phyloP scores from a whole-genome alignment of 2,329 filamentous ascomycete genomes.

The Mollisia scopiformis region DNA sequence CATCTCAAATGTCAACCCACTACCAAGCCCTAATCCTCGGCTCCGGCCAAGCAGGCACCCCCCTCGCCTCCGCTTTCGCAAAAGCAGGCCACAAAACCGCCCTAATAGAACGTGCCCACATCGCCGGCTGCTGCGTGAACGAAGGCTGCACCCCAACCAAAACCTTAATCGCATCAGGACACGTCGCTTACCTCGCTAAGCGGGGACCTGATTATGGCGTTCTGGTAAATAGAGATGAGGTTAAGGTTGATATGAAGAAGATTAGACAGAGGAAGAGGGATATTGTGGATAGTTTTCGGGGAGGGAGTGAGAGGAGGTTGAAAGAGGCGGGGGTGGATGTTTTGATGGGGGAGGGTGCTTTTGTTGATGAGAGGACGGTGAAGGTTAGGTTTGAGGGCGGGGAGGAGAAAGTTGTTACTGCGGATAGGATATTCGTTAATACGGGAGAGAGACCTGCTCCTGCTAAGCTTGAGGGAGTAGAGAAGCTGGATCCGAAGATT shows the following conservation, averaged over 20 bases:
- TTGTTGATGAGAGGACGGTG: slow-evolving; percentile 44
- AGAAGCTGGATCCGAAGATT: slow-evolving; percentile 38
- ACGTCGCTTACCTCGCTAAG: slow-evolving; percentile 48
- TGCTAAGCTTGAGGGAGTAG: slow-evolving; percentile 42
- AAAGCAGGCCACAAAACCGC: slow-evolving; percentile 47
- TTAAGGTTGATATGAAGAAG: slow-evolving; percentile 49
- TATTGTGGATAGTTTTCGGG: slow-evolving; percentile 53
- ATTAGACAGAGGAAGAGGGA: slow-evolving; percentile 55
- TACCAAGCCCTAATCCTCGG: slow-evolving; percentile 52
- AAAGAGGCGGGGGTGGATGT: slow-evolving; percentile 46
- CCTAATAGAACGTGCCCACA: slow-evolving; percentile 49
- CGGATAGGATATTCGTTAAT: slow-evolving; percentile 49
- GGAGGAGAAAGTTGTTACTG: slow-evolving; percentile 39
- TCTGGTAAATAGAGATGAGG: slow-evolving; percentile 30
- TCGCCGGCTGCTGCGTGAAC: slow-evolving; percentile 58
- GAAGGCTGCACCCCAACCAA: slow-evolving; percentile 61
- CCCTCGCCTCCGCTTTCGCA: slow-evolving; percentile 50
- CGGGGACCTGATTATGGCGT: slow-evolving; percentile 51
- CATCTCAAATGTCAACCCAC: background rate
- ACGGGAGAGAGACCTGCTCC: slow-evolving; percentile 46
- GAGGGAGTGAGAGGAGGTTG: slow-evolving; percentile 48
- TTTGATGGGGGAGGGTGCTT: slow-evolving; percentile 48
- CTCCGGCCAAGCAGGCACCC: slow-evolving; percentile 55
- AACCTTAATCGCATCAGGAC: slow-evolving; percentile 56
- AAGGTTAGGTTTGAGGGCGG: slow-evolving; percentile 38